A percentile compares a stretch with the other conserved stretches of the same genome.
Conservation (phyloP, 2,329 filamentous ascomycete genomes). For the Pseudogymnoascus sp. region DNA sequence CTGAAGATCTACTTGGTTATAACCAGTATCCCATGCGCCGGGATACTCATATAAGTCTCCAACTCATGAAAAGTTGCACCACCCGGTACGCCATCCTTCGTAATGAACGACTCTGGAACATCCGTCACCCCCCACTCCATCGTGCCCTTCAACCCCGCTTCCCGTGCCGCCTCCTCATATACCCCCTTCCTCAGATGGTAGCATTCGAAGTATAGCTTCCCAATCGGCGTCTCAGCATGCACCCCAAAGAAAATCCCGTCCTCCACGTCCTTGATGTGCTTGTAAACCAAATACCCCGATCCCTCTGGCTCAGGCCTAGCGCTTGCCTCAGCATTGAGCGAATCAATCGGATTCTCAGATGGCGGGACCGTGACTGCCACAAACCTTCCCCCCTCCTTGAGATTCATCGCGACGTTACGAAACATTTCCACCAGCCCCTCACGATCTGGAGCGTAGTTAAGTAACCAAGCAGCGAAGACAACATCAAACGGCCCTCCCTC, state of each 20-base stretch:
- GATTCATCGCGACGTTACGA: conserved; percentile 27
- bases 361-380: conserved; percentile 25
- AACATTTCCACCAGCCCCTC: conserved; percentile 29
- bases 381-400: conserved; percentile 29
- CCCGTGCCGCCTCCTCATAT: conserved; percentile 24
- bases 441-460: conserved; percentile 29
- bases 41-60: conserved; percentile 19
- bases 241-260: conserved; percentile 18
- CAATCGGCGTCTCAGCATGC: conserved; percentile 15
- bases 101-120: conserved; percentile 18
- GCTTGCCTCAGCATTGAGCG: conserved; percentile 15
- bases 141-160: conserved; percentile 22
- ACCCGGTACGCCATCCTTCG: conserved; percentile 17
- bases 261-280: conserved; percentile 16
- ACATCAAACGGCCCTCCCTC: conserved; percentile 28
- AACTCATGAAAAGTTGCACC: conserved; percentile 20
- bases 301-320: conserved; percentile 14
- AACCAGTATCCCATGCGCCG: conserved; percentile 21
- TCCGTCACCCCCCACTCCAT: conserved; percentile 22
- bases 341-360: conserved; percentile 18
- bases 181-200: conserved; percentile 25
- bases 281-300: conserved; percentile 16
- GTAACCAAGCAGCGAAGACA: conserved; percentile 30
- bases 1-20: conserved; percentile 16
- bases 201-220: conserved; percentile 20